A percentile compares a stretch with the other conserved stretches of the same genome.
Evolutionary conservation across 257 asterid genomes (phyloP).

Genomic region (Nicotiana tabacum): DNA sequence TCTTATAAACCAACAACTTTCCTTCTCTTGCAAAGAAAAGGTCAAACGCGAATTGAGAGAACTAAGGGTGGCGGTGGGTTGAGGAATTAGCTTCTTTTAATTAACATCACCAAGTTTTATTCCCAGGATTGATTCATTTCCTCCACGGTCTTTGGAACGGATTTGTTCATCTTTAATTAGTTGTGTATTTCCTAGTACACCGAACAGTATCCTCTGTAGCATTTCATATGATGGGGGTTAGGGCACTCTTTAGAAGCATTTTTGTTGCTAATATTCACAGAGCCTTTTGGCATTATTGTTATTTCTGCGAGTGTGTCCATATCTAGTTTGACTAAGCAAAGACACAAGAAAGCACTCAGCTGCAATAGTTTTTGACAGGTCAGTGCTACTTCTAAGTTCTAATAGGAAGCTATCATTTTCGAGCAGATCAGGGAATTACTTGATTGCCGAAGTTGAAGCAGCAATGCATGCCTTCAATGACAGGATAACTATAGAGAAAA

Average conservation of each 20-base stretch:
- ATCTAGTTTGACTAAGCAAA: background rate
- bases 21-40: background rate
- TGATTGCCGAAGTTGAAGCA: background rate
- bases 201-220: background rate
- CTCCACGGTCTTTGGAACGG: background rate
- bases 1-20: background rate
- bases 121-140: background rate
- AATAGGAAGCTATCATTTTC: conserved; percentile 8
- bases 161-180: background rate
- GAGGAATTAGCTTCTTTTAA: background rate
- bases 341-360: background rate
- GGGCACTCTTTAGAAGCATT: background rate
- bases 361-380: conserved; percentile 3
- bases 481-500: background rate
- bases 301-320: background rate
- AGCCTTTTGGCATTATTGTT: background rate
- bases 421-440: conserved; percentile 7
- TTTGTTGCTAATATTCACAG: background rate
- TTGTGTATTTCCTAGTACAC: background rate
- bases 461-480: background rate
- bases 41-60: background rate
- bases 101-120: background rate
- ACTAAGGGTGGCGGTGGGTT: background rate
- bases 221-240: background rate
- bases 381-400: background rate